Percentiles rank a stretch among this genome's conserved stretches.
phyloP scores from a whole-genome alignment of 139 green algal genomes.

The Chlorella ohadii region DNA sequence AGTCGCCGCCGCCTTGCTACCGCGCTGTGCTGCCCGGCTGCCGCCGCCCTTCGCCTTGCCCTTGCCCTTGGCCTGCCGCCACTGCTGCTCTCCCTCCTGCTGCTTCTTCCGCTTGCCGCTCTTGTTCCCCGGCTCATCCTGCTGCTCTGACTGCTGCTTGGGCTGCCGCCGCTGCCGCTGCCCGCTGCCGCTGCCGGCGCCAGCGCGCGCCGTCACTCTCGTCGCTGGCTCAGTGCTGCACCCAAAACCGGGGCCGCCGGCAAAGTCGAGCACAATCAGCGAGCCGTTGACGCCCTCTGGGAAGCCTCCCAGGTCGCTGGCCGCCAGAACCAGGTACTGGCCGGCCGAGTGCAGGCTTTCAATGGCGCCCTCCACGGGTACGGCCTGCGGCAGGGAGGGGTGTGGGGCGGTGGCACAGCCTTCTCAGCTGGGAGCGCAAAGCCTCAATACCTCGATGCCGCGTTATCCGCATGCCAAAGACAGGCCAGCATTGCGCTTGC shows the following conservation, averaged over 20 bases:
- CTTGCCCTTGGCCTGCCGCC: background rate
- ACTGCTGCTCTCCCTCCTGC: background rate
- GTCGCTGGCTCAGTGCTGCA: background rate
- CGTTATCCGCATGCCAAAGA: no score
- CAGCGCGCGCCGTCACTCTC: background rate
- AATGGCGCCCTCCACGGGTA: conserved; percentile 25
- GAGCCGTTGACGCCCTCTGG: conserved; percentile 30
- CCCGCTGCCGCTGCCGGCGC: background rate
- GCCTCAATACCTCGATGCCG: no score
- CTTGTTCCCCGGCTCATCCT: background rate
- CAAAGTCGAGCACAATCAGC: conserved; percentile 41
- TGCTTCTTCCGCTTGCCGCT: background rate
- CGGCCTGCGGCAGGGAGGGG: background rate
- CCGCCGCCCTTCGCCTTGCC: background rate
- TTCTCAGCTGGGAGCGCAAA: no score
- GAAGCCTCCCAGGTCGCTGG: conserved; percentile 16
- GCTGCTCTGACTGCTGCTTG: background rate
- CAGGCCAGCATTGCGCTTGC: no score
- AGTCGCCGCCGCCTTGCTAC: background rate
- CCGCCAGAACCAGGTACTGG: conserved; percentile 30
- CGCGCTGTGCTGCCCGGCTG: no score
- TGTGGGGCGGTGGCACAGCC: no score
- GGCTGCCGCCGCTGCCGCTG: background rate
- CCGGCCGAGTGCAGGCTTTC: conserved; percentile 33
- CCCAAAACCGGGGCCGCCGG: background rate